phyloP scores from a whole-genome alignment of 2,329 filamentous ascomycete species.

The Trichoderma sp. region DNA sequence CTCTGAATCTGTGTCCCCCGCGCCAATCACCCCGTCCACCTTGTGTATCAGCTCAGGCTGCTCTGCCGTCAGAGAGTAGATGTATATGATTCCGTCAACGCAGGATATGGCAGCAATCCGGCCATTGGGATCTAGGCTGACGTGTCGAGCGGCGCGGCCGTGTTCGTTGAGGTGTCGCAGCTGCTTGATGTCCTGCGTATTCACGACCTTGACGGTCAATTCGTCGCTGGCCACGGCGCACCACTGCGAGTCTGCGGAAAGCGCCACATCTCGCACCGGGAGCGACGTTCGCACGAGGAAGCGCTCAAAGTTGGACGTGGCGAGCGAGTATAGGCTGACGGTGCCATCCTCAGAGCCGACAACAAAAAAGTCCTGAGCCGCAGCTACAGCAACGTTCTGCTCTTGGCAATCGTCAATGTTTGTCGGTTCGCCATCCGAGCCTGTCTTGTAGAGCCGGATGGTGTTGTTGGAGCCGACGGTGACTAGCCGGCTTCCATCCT shows the following conservation, averaged over 20 bases:
- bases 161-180: constrained; percentile 81
- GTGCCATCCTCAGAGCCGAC: constrained; percentile 91
- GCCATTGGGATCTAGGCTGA: constrained; percentile 81
- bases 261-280: constrained; percentile 78
- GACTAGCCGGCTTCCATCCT: constrained; percentile 79
- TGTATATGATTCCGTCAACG: constrained; percentile 82
- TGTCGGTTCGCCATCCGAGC: constrained; percentile 85
- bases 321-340: constrained; percentile 89
- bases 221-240: constrained; percentile 97
- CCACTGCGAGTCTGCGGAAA: constrained; percentile 81
- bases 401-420: constrained; percentile 91
- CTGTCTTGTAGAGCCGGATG: constrained; percentile 87
- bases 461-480: constrained; percentile 93
- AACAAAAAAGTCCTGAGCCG: constrained; percentile 78
- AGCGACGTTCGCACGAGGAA: constrained; percentile 82
- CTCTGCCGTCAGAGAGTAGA: constrained; percentile 79
- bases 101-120: constrained; percentile 76
- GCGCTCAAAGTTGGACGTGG: constrained; percentile 70
- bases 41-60: constrained; percentile 79
- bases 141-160: constrained; percentile 81
- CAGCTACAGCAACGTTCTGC: constrained; percentile 75
- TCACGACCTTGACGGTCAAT: constrained; percentile 84
- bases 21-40: constrained; percentile 80
- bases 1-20: constrained; percentile 70
- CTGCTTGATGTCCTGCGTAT: constrained; percentile 71